Evolutionary conservation across 306 rosid genomes (phyloP), one percentile per base, ranked within the genome.

Genomic region (Prosopis cineraria): DNA sequence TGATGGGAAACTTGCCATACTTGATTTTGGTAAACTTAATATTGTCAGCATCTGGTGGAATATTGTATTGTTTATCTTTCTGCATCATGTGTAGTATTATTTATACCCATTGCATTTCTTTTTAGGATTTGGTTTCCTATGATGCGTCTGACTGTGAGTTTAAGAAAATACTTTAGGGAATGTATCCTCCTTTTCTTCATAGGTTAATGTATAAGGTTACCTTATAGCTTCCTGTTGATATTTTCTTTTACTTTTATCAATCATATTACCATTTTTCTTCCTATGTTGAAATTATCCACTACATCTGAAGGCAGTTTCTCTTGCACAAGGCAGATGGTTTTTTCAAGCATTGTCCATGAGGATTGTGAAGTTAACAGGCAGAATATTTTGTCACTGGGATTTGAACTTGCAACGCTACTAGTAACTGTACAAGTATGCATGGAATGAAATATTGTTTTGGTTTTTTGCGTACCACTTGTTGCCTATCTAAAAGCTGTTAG

Each of bases 1-100:
- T 40, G 98, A 91, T 70, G 98, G 98, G 82, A 95, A 92, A 84
- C 97, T 95, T 40, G 95, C 96, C 60, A 91, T 95, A 74, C 98
- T 95, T 87, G 98, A 95, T 88, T 95, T 95, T 66, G 98, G 98
- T 93, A 93, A 88, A 56, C 58, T 65, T 75, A 68, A 47, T 78
- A 73, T 81, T 44, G 7, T 66, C 68, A 79, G 79, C 76, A 73
- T 78, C 25, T 79, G 40, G 68, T 79, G 74, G 74, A 79, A 48
- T 78, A 40, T 68, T 52, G 30, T 72, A 10, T 79, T 67, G 72
- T 36, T 76, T 70, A 70, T 43, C 66, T 70, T 76, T 83, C 50
- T 39, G 9, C 53, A 22, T 17, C 33, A 27, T 70, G 62, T 39
- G 27, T 65, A 71, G 25, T 36, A 36, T 66, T 33, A 45, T 71